A percentile compares a stretch with the other conserved stretches of the same genome.
These are phyloP conservation scores for Colletotrichum sp. DNA, from an alignment of 2,329 filamentous ascomycete species.

Conservation along the genomic window DNA sequence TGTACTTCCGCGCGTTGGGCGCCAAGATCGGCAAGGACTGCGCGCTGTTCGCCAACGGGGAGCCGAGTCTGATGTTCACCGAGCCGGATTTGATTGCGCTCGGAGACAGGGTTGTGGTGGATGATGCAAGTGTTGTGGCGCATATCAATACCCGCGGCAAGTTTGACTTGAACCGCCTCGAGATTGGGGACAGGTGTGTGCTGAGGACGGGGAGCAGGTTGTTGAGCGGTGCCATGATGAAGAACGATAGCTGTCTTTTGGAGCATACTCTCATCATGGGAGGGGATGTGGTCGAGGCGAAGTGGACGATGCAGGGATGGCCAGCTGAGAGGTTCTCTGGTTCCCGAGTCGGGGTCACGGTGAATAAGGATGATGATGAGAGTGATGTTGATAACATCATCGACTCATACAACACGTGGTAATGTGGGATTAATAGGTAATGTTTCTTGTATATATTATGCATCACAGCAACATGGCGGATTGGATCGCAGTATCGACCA, in stretches of 20 bases:
- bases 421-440: background rate
- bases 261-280: slow-evolving; percentile 64
- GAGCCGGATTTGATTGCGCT: slow-evolving; percentile 61
- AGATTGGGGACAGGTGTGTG: slow-evolving; percentile 56
- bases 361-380: background rate
- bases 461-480: background rate
- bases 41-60: slow-evolving; percentile 58
- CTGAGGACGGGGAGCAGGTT: slow-evolving; percentile 56
- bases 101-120: slow-evolving; percentile 57
- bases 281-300: slow-evolving; percentile 58
- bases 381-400: background rate
- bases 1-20: slow-evolving; percentile 60
- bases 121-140: slow-evolving; percentile 60
- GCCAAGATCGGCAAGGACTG: slow-evolving; percentile 60
- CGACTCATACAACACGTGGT: background rate
- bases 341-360: background rate
- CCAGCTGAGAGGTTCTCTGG: slow-evolving; percentile 46
- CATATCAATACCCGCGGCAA: slow-evolving; percentile 63
- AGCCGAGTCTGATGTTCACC: slow-evolving; percentile 58
- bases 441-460: background rate
- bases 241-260: slow-evolving; percentile 55
- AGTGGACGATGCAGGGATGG: slow-evolving; percentile 60
- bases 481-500: background rate
- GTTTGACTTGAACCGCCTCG: slow-evolving; percentile 58
- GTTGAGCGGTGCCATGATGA: slow-evolving; percentile 58